Evolutionary conservation across 2,329 filamentous ascomycete species (phyloP), one percentile per base, ranked within the genome.

Genomic region (Colletotrichum melonis): DNA sequence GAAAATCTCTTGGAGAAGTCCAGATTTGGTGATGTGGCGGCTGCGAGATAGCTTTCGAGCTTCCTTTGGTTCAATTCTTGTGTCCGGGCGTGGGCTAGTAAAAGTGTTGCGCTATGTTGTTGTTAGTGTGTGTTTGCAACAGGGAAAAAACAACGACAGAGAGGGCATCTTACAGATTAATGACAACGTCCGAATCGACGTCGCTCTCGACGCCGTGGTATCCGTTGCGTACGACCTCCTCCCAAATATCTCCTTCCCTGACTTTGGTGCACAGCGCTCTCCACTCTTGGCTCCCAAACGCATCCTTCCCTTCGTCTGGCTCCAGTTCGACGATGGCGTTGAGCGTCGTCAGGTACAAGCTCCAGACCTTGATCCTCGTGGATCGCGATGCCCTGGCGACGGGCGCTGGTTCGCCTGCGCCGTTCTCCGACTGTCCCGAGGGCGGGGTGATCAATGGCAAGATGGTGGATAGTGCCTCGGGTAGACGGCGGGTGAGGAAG

Each of bases 321-420:
- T 95, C 95, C 80, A 98, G 87, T 79, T 98, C 96, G 46, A 97
- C 87, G 75, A 98, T 93, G 52, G 95, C 93, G 84, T 98, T 98
- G 75, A 98, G 87, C 63, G 98, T 93, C 22, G 95, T 98, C 76
- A 98, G 89, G 81, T 98, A 99, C 78, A 99, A 88, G 82, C 95
- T 98, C 97, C 97, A 99, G 75, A 98, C 93, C 84, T 98, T 99
- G 82, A 98, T 93, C 76, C 95, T 89, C 70, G 94, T 97, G 38
- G 92, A 93, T 76, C 93, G 91, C 55, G 94, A 95, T 66, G 95
- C 95, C 75, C 89, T 90, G 67, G 94, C 92, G 66, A 98, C 91
- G 5, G 95, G 94, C 32, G 95, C 93, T 32, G 90, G 86, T 70
- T 91, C 88, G 46, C 78, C 80, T 24, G 82, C 75, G 38, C 84